Conservation (phyloP, 768 basidiomycete genomes). For the Suillus ampliporus region DNA sequence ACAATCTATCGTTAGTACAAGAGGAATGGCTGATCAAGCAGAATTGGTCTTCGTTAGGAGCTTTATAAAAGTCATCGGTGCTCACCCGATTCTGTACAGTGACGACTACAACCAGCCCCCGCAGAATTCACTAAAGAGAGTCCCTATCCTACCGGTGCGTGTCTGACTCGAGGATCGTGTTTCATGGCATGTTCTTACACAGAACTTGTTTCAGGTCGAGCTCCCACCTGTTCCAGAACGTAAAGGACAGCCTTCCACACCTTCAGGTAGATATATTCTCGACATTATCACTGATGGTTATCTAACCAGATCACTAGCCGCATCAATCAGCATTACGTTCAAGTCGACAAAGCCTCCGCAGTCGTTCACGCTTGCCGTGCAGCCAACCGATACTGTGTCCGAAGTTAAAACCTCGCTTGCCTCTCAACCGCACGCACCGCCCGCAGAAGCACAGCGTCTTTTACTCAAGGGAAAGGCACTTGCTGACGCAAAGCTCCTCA, state of each 20-base stretch:
- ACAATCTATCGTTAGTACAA: neutral
- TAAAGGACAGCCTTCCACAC: constrained; percentile 41
- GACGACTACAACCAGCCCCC: constrained; percentile 82
- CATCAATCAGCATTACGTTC: constrained; percentile 70
- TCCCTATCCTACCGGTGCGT: constrained; percentile 73
- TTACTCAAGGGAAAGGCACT: constrained; percentile 95
- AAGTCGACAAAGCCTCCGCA: constrained; percentile 91
- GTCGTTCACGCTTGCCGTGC: constrained; percentile 72
- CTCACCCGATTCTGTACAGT: constrained; percentile 69
- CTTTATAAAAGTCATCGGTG: constrained; percentile 65
- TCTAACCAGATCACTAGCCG: constrained; percentile 22
- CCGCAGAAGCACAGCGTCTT: constrained; percentile 81
- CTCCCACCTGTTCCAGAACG: constrained; percentile 66
- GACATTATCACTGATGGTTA: constrained; percentile 11
- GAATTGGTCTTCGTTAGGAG: constrained; percentile 69
- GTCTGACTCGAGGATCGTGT: constrained; percentile 10
- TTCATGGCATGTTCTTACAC: constrained; percentile 12
- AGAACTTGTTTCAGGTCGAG: constrained; percentile 48
- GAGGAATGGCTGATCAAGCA: constrained; percentile 57
- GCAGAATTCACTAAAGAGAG: constrained; percentile 64
- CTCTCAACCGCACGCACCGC: constrained; percentile 69
- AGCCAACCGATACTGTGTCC: constrained; percentile 82
- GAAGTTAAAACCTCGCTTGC: constrained; percentile 81
- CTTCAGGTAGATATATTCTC: constrained; percentile 33
- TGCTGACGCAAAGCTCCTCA: constrained; percentile 84